Evolutionary conservation across 257 asterid genomes (phyloP), one percentile per base, ranked within the genome.

Genomic region (Penstemon barbatus): DNA sequence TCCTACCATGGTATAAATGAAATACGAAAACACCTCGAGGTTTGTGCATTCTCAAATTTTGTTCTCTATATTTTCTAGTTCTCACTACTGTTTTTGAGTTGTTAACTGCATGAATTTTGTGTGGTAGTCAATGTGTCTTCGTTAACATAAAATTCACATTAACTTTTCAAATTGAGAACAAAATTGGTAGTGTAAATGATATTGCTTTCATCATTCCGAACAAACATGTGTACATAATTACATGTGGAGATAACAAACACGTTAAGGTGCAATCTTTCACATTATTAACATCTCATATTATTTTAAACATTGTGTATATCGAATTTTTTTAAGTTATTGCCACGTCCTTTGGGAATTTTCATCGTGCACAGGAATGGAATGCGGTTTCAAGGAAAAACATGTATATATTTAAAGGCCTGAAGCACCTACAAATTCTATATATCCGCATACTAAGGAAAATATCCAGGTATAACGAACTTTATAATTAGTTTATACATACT

Each of bases 171-270:
- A 83, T 86, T 79, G 91, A 86, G 71, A 89, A 89, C 19, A 89
- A 86, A 66, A 62, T 56, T 49, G 91, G 91, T 42, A 83, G 91
- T 65, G 91, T 86, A 70, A 86, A 86, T 54, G 91, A 86, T 15
- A 15, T 77, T 75, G 89, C 91, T 40, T 86, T 83, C 80, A 81
- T 85, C 58, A 71, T 53, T 77, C 91, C 91, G 37, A 81, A 76
- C 75, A 79, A 83, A 61, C 82, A 83, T 70, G 83, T 81, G 18
- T 77, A 82, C 52, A 50, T 83, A 12, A 76, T 86, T 55, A 86
- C 91, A 37, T 79, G 87, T 45, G 91, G 91, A 37, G 89, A 86
- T 59, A 89, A 83, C 80, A 79, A 78, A 77, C 87, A 79, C 65
- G 77, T 86, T 63, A 86, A 86, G 91, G 89, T 86, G 67, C 51